phyloP scores from a whole-genome alignment of 2,329 filamentous ascomycete species.

The Dactylellina haptotyla region DNA sequence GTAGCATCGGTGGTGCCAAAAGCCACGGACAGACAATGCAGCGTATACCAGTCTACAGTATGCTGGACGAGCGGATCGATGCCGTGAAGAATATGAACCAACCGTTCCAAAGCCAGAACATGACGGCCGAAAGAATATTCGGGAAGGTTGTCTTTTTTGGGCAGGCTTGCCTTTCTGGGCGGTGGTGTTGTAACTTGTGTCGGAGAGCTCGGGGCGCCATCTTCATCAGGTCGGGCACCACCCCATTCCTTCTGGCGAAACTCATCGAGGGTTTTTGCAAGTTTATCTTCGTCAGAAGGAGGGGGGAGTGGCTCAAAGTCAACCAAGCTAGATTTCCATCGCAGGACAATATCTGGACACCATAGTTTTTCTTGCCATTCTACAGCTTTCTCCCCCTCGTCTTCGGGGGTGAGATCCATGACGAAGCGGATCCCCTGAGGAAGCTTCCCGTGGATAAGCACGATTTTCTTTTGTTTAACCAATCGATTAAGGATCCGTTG shows the following conservation, averaged over 20 bases:
- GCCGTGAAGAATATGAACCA: constrained; percentile 70
- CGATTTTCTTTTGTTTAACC: constrained; percentile 59
- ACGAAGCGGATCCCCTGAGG: constrained; percentile 67
- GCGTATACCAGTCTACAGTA: constrained; percentile 73
- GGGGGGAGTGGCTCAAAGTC: constrained; percentile 5
- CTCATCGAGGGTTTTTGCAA: constrained; percentile 22
- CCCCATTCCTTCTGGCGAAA: constrained; percentile 41
- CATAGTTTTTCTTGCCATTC: constrained; percentile 70
- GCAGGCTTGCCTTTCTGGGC: constrained; percentile 18
- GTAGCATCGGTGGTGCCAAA: constrained; percentile 63
- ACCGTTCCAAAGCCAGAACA: constrained; percentile 70
- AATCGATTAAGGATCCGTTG: constrained; percentile 53
- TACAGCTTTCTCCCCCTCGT: constrained; percentile 72
- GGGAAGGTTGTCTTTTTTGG: constrained; percentile 43
- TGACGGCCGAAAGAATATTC: constrained; percentile 73
- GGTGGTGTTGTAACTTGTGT: not conserved
- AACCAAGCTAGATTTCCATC: constrained; percentile 65
- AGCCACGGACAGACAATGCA: constrained; percentile 71
- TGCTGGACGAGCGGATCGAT: constrained; percentile 70
- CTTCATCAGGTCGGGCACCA: constrained; percentile 3
- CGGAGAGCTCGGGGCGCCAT: not conserved
- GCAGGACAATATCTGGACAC: constrained; percentile 67
- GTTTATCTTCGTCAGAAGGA: not conserved
- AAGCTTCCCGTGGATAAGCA: constrained; percentile 57
- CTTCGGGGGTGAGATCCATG: constrained; percentile 72